These are phyloP conservation scores for Theobroma cacao DNA, from an alignment of 345 rosid genomes.

Conservation along the genomic window DNA sequence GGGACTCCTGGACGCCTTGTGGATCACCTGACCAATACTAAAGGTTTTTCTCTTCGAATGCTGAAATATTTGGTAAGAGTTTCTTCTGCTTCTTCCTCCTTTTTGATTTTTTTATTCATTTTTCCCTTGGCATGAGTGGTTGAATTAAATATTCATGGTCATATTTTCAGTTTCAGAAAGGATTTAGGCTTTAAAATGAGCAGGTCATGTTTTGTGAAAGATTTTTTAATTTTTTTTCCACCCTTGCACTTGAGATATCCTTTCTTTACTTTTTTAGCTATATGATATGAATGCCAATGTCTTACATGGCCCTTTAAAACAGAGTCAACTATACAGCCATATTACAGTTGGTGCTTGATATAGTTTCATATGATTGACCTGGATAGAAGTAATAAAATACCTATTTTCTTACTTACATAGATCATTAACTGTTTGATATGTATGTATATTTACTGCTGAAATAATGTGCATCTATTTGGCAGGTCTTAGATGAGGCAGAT, in stretches of 20 bases:
- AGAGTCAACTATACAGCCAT: background rate
- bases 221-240: background rate
- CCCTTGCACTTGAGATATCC: background rate
- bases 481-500: slow-evolving; percentile 98
- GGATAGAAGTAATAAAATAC: background rate
- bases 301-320: background rate
- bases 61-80: slow-evolving; percentile 74
- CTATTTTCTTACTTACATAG: background rate
- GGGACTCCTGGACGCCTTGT: slow-evolving; percentile 93
- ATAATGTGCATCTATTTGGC: slow-evolving; percentile 18
- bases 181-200: background rate
- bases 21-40: slow-evolving; percentile 85
- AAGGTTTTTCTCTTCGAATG: slow-evolving; percentile 79
- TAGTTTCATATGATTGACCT: background rate
- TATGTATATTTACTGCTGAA: background rate
- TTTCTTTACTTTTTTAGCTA: background rate
- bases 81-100: background rate
- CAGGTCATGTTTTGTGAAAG: background rate
- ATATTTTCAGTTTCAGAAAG: background rate
- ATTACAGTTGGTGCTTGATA: background rate
- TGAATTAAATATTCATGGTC: background rate
- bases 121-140: background rate
- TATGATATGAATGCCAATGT: background rate
- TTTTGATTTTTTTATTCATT: background rate
- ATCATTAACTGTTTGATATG: background rate